Evolutionary conservation across 345 rosid species (phyloP).

Genomic region (Theobroma cacao): DNA sequence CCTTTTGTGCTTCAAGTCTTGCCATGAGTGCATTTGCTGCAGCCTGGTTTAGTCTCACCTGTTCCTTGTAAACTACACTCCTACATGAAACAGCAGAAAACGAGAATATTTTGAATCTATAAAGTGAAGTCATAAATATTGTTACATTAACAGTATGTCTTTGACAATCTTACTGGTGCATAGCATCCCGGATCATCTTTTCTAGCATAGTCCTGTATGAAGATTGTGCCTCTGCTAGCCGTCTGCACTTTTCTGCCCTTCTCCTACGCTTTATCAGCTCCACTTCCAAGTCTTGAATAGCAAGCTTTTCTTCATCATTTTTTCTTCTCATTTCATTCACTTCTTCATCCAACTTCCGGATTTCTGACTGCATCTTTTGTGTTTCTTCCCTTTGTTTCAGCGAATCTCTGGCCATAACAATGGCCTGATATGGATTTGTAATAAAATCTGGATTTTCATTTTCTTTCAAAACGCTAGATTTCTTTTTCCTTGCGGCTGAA

Average conservation of each 20-base stretch:
- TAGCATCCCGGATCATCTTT: slow-evolving; percentile 97
- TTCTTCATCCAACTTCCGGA: slow-evolving; percentile 65
- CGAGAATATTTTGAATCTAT: background rate
- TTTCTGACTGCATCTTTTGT: slow-evolving; percentile 53
- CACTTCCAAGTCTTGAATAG: slow-evolving; percentile 76
- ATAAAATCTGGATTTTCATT: slow-evolving; percentile 61
- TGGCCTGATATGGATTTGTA: slow-evolving; percentile 74
- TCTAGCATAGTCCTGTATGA: slow-evolving; percentile 75
- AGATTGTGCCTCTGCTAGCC: slow-evolving; percentile 91
- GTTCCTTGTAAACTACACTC: slow-evolving; percentile 92
- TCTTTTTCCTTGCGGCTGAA: slow-evolving; percentile 52
- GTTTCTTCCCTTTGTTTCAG: slow-evolving; percentile 73
- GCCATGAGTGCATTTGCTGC: slow-evolving; percentile 82
- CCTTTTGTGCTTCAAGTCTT: slow-evolving; percentile 90
- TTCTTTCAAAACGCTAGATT: slow-evolving; percentile 50
- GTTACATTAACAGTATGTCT: background rate
- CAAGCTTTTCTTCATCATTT: slow-evolving; percentile 60
- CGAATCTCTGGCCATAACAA: slow-evolving; percentile 79
- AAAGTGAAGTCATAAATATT: background rate
- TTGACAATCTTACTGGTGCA: slow-evolving; percentile 82
- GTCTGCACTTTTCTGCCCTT: slow-evolving; percentile 91
- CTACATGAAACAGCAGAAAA: slow-evolving; percentile 45
- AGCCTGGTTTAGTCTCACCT: slow-evolving; percentile 87
- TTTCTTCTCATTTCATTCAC: slow-evolving; percentile 50
- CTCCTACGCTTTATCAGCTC: slow-evolving; percentile 73